A percentile compares a stretch with the other conserved stretches of the same genome.
Evolutionary conservation across 1,139 yeast species (phyloP).

Genomic region (Cylindricascospora bacillispora): DNA sequence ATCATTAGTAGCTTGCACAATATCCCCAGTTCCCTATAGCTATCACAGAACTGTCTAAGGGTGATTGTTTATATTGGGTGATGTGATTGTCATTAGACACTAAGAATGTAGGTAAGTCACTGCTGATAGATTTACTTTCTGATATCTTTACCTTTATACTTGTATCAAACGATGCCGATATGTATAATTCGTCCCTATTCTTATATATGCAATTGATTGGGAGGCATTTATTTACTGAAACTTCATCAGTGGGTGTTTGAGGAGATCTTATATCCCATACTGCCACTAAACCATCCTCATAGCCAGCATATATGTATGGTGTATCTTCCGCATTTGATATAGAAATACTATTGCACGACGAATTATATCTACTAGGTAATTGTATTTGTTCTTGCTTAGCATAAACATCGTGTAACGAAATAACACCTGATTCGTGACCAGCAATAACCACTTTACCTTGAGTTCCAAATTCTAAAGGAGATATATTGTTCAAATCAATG

Average conservation of each 20-base stretch:
- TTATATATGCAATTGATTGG: constrained; percentile 8
- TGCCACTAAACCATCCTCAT: constrained; percentile 34
- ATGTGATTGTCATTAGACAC: constrained; percentile 13
- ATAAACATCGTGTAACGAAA: constrained; percentile 30
- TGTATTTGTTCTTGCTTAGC: constrained; percentile 14
- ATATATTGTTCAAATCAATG: background rate
- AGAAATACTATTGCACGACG: constrained; percentile 12
- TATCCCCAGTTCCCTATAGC: constrained; percentile 16
- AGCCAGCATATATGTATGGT: constrained; percentile 30
- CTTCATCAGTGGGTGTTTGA: constrained; percentile 7
- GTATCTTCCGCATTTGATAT: constrained; percentile 11
- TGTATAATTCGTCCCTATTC: constrained; percentile 5
- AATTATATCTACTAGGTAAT: constrained; percentile 12
- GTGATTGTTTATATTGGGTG: constrained; percentile 8
- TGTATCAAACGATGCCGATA: constrained; percentile 18
- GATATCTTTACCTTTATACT: constrained; percentile 7
- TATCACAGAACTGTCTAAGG: constrained; percentile 6
- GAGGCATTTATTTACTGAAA: constrained; percentile 9
- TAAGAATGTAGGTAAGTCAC: constrained; percentile 9
- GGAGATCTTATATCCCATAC: constrained; percentile 29
- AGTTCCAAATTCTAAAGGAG: constrained; percentile 30
- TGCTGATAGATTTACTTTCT: constrained; percentile 1
- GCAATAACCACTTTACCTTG: constrained; percentile 30
- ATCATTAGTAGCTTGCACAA: too few species aligned
- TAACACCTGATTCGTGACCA: constrained; percentile 39